phyloP scores from a whole-genome alignment of 2,329 filamentous ascomycete species.

The Coniochaeta hoffmannii region DNA sequence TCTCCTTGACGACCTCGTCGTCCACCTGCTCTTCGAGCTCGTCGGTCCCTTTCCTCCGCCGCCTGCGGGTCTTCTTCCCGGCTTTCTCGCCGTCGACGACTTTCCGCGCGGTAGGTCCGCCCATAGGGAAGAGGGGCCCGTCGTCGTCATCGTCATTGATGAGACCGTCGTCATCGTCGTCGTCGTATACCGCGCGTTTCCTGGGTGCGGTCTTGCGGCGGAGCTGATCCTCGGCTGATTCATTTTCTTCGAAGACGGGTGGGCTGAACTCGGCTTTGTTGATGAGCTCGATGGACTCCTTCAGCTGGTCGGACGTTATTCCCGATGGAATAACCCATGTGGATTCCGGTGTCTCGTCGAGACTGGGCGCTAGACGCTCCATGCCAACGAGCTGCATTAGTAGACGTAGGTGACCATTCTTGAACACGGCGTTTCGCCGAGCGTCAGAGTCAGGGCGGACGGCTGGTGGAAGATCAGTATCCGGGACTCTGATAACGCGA shows the following conservation, averaged over 20 bases:
- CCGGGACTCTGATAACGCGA: background rate
- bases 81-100: slow-evolving; percentile 46
- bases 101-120: slow-evolving; percentile 54
- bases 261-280: slow-evolving; percentile 73
- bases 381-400: slow-evolving; percentile 73
- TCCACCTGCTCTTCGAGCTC: slow-evolving; percentile 35
- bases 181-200: slow-evolving; percentile 59
- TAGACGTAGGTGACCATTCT: slow-evolving; percentile 79
- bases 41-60: slow-evolving; percentile 35
- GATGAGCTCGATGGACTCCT: slow-evolving; percentile 64
- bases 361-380: slow-evolving; percentile 42
- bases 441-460: slow-evolving; percentile 59
- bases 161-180: slow-evolving; percentile 60
- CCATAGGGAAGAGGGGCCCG: slow-evolving; percentile 58
- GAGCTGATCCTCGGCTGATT: slow-evolving; percentile 70
- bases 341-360: slow-evolving; percentile 67
- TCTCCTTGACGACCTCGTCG: slow-evolving; percentile 55
- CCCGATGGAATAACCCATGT: slow-evolving; percentile 69
- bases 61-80: slow-evolving; percentile 53
- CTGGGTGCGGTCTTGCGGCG: slow-evolving; percentile 56
- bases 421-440: slow-evolving; percentile 71
- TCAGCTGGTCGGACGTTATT: slow-evolving; percentile 57
- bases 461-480: slow-evolving; percentile 29
- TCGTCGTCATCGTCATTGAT: slow-evolving; percentile 33
- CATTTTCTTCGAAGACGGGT: slow-evolving; percentile 67